Base-by-base conservation (phyloP, 306 rosid genomes). In the Gillenia trifoliata region DNA sequence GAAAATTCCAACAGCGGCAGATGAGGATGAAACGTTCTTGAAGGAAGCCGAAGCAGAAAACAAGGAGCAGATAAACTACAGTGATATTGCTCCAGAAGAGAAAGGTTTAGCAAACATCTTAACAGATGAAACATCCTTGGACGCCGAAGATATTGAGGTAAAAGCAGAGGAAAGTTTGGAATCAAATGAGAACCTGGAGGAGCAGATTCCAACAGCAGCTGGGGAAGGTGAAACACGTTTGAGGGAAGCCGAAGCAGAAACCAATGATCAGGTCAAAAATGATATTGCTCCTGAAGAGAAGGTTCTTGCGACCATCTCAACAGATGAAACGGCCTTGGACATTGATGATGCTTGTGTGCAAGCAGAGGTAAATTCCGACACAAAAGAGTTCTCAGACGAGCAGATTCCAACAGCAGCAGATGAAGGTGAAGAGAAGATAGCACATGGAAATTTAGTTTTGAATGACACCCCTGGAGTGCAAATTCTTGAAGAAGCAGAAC, bases 401-500 rank as follows among this genome's bases (percentile, higher is more conserved):
- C 50, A 71, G 16, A 23, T 47, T 57, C 55, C 67, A 57, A 16
- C 52, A 13, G 68, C 19, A 26, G 66, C 28, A 33, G 59, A 1
- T 25, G 63, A 40, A 64, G 73, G 52, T 45, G 69, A 19, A 31
- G 79, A 52, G 15, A 30, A 49, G 12, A 59, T 52, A 9, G 62
- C 50, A 13, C 50, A 43, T 43, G 50, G 19, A 43, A 43, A 13
- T 43, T 17, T 13, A 0, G 50, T 43, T 43, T 43, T 26, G 11
- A 71, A 54, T 52, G 41, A 72, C 73, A 74, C n/a, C 43, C 20
- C 13, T 54, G 22, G 41, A 50, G 77, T 38, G 41, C 72, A 43
- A 41, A 78, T 60, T 64, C 49, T 36, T 19, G 68, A 57, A 62
- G 80, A 80, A 43, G 83, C 64, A 43, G 83, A 75, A 66, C 59